Base-by-base conservation (phyloP, 2,329 filamentous ascomycete genomes). In the Coniochaeta prunicola region DNA sequence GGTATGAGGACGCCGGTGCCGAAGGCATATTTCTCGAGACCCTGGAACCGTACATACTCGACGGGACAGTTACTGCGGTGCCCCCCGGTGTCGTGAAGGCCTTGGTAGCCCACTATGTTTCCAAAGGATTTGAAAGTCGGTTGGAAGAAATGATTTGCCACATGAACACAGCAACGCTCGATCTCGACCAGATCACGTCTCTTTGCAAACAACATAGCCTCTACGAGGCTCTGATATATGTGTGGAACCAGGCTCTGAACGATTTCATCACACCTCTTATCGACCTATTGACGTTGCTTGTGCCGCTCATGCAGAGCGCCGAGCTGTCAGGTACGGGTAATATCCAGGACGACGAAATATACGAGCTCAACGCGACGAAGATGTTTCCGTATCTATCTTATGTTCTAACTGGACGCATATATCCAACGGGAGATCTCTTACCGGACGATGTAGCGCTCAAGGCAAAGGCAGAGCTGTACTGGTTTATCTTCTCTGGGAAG, bases 341-440 rank as follows among this genome's bases (percentile, higher is more conserved):
- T 59, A 74, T 79, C 13, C 84, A 83, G 62, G 79, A 85, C 38
- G 79, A 83, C 58, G 84, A 88, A 57, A 79, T 83, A 12, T 83
- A 83, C 65, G 80, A 83, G 59, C 81, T 87, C 28, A 89, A 91
- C 66, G 92, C 91, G 2, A 82, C 90, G 71, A 99, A 97, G 70
- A 86, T 97, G 62, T 99, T 97, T 65, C 91, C 94, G 0, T 99
- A 97, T 68, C 80, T 99, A 7, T 96, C 94, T 0, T 97, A 96
- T 69, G 87, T 88, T 4, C 80, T 97, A 57, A 97, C 94, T 0
- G 89, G 92, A 17, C 86, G 94, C 40, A 77, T 92, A n/a, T 99
- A 99, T 69, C 94, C 96, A 0, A 94, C 89, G 1, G 94, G 90
- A 2, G 85, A 89, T 55, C 72, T 77, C 1, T 86, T 97, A 75